Percentiles rank a stretch among this genome's conserved stretches.
Evolutionary conservation across 441 rosid species (phyloP).

Genomic region (Gossypium gossypioides): DNA sequence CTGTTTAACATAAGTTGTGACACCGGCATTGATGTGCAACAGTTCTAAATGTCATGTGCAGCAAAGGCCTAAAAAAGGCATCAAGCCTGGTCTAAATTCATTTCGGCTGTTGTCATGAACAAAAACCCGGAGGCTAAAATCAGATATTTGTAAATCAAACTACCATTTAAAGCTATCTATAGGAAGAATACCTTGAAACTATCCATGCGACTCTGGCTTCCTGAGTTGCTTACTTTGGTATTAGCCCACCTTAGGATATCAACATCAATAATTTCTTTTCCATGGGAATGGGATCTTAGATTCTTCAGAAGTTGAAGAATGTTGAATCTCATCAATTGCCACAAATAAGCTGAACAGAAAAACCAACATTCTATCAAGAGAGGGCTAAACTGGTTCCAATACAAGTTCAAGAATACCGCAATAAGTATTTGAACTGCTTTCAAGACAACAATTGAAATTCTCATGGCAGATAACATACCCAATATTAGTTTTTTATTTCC

Average conservation of each 20-base stretch:
- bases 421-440: not conserved
- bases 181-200: slow-evolving; percentile 47
- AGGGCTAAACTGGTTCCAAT: not conserved
- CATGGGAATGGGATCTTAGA: slow-evolving; percentile 59
- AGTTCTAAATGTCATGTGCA: not conserved
- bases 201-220: slow-evolving; percentile 44
- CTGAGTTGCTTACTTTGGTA: slow-evolving; percentile 42
- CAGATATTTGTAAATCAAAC: not conserved
- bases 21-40: not conserved
- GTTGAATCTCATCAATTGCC: slow-evolving; percentile 75
- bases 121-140: not conserved
- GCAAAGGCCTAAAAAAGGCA: not conserved
- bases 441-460: not conserved
- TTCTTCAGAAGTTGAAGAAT: slow-evolving; percentile 64
- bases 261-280: slow-evolving; percentile 51
- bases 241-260: slow-evolving; percentile 73
- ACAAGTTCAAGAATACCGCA: slow-evolving; percentile 2
- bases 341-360: slow-evolving; percentile 45
- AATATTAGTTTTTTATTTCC: slow-evolving; percentile 65
- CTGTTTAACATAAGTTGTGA: not conserved
- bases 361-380: not conserved
- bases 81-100: not conserved
- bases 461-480: slow-evolving; percentile 25
- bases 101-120: not conserved
- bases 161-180: not conserved